phyloP scores from a whole-genome alignment of 1,284 basidiomycete species.

The Moesziomyces aphidis region DNA sequence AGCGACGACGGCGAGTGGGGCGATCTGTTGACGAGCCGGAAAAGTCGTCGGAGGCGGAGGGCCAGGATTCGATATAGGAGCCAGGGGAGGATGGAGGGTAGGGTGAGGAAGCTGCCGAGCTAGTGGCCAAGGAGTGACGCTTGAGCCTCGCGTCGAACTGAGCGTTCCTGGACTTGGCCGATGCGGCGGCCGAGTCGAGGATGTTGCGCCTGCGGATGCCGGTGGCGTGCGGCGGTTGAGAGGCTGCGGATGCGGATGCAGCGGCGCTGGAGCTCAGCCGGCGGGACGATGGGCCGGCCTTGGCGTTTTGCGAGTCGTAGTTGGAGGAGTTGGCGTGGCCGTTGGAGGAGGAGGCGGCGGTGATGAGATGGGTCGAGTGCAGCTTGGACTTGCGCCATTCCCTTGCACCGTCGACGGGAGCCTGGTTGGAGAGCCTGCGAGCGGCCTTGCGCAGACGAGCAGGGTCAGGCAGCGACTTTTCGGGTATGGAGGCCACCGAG shows the following conservation, averaged over 20 bases:
- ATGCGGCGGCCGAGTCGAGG: slow-evolving; percentile 28
- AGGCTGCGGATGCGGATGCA: not conserved
- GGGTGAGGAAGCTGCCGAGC: slow-evolving; percentile 17
- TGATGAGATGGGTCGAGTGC: slow-evolving; percentile 10
- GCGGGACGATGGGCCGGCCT: slow-evolving; percentile 37
- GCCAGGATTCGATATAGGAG: slow-evolving; percentile 11
- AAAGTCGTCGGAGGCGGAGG: slow-evolving; percentile 12
- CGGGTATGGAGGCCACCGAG: slow-evolving; percentile 36
- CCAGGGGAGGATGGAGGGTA: slow-evolving; percentile 25
- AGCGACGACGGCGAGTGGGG: slow-evolving; percentile 24
- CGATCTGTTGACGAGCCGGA: slow-evolving; percentile 47
- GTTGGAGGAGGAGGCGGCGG: not conserved
- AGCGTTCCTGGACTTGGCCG: slow-evolving; percentile 7
- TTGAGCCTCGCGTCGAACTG: slow-evolving; percentile 4
- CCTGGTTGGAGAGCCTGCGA: slow-evolving; percentile 47
- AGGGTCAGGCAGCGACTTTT: slow-evolving; percentile 34
- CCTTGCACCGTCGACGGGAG: slow-evolving; percentile 24
- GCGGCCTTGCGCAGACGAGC: slow-evolving; percentile 37
- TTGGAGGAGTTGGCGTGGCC: slow-evolving; percentile 1
- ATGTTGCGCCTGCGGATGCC: slow-evolving; percentile 31
- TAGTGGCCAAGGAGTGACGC: slow-evolving; percentile 13
- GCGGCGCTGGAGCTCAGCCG: slow-evolving; percentile 15
- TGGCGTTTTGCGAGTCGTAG: slow-evolving; percentile 13
- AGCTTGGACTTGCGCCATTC: slow-evolving; percentile 43
- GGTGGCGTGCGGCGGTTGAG: slow-evolving; percentile 8